Evolutionary conservation across 2,329 filamentous ascomycete genomes (phyloP).

Genomic region (Ambrosiella xylebori): DNA sequence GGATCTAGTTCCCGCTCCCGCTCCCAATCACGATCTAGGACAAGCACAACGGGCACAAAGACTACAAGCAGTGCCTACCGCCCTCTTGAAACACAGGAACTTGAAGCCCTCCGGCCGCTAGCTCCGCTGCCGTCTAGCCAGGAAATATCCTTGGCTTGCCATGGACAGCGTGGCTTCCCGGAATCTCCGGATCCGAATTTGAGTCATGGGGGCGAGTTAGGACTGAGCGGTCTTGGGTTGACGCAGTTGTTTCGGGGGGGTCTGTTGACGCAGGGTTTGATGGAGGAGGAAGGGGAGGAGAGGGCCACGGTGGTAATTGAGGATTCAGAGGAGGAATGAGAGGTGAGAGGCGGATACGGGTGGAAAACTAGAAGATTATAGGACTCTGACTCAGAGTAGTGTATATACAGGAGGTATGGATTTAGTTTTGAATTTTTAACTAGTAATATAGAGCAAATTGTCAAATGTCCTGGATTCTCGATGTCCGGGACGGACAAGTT

Average conservation of each 20-base stretch:
- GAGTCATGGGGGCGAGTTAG: constrained; percentile 11
- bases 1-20: too few species aligned
- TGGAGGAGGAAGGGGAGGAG: constrained; percentile 21
- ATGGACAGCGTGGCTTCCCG: too few species aligned
- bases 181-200: constrained; percentile 11
- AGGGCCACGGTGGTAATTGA: constrained; percentile 20
- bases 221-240: constrained; percentile 16
- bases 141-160: too few species aligned
- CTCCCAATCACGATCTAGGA: too few species aligned
- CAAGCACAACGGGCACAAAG: too few species aligned
- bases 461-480: too few species aligned
- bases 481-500: too few species aligned
- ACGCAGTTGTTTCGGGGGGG: constrained; percentile 35
- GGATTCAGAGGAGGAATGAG: constrained; percentile 21
- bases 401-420: neutral
- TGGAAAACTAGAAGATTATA: neutral
- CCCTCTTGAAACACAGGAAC: too few species aligned
- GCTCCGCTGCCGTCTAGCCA: too few species aligned
- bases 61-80: too few species aligned
- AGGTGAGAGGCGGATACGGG: neutral
- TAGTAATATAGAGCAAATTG: too few species aligned
- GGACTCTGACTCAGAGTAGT: neutral
- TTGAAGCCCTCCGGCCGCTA: too few species aligned
- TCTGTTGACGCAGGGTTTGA: constrained; percentile 31
- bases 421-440: neutral